Evolutionary conservation across 2,329 filamentous ascomycete genomes (phyloP).

Genomic region (Aureobasidium sp.): DNA sequence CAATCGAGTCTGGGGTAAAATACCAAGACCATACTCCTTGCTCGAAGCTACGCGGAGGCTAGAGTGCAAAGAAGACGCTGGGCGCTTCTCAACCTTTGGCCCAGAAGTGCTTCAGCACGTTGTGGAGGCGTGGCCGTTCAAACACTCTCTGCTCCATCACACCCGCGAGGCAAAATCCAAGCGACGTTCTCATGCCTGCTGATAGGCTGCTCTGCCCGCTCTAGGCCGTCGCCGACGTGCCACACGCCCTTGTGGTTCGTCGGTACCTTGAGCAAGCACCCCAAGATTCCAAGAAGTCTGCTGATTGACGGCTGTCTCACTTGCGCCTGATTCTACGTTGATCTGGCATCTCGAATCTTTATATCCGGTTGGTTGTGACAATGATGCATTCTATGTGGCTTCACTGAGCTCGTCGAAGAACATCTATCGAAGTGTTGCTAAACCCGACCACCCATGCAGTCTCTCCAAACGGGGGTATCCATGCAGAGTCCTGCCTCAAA

Average conservation of each 20-base stretch:
- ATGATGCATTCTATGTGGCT: not conserved
- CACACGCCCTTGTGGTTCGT: not conserved
- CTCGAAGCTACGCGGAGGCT: slow-evolving; percentile 7
- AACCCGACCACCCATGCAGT: not conserved
- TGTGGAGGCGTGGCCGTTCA: not conserved
- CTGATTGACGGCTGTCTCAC: slow-evolving; percentile 6
- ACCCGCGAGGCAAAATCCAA: not conserved
- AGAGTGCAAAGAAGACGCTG: not conserved
- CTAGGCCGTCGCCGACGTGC: not conserved
- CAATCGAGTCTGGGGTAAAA: not conserved
- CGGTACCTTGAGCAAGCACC: not conserved
- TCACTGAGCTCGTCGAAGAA: not conserved
- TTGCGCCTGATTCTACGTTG: slow-evolving; percentile 2
- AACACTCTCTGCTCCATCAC: not conserved
- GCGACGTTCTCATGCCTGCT: slow-evolving; percentile 1
- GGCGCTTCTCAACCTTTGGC: slow-evolving; percentile 4
- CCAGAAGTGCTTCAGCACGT: slow-evolving; percentile 3
- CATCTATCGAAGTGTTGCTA: not conserved
- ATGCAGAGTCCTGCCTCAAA: slow-evolving; percentile 2
- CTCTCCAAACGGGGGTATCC: slow-evolving; percentile 4
- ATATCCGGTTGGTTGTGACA: not conserved
- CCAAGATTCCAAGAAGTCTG: not conserved
- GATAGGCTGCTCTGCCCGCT: slow-evolving; percentile 1
- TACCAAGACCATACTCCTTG: not conserved
- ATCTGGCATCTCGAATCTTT: not conserved